A percentile compares a stretch with the other conserved stretches of the same genome.
phyloP scores from a whole-genome alignment of 495 filamentous ascomycete species.

The Aspergillus ellipticus region DNA sequence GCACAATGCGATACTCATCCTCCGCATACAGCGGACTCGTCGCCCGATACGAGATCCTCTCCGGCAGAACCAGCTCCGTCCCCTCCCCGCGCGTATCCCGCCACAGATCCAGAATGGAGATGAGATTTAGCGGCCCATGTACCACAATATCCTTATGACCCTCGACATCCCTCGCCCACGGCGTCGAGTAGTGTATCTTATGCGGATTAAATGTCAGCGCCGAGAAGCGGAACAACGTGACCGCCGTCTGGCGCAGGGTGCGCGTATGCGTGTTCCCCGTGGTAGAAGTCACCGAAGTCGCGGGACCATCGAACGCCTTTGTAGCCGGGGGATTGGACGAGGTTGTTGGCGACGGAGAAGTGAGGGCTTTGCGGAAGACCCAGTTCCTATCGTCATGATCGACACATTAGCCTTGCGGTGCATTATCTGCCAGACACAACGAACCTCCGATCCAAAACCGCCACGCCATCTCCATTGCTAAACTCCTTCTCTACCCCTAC shows the following conservation, averaged over 20 bases:
- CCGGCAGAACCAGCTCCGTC: slow-evolving; percentile 30
- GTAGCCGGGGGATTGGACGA: slow-evolving; percentile 12
- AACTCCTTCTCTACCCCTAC: slow-evolving; percentile 62
- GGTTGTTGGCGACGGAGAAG: slow-evolving; percentile 13
- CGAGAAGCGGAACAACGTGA: slow-evolving; percentile 65
- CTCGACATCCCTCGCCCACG: slow-evolving; percentile 57
- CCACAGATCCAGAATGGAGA: slow-evolving; percentile 63
- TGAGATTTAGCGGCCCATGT: slow-evolving; percentile 61
- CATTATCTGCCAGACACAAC: not conserved
- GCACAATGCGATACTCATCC: slow-evolving; percentile 45
- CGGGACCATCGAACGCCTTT: slow-evolving; percentile 18
- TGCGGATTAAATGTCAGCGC: slow-evolving; percentile 71
- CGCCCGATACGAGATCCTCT: slow-evolving; percentile 55
- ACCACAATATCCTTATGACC: slow-evolving; percentile 58
- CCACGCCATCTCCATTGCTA: slow-evolving; percentile 46
- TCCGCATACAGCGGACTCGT: slow-evolving; percentile 59
- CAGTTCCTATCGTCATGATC: slow-evolving; percentile 42
- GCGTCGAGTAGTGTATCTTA: slow-evolving; percentile 65
- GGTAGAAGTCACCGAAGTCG: slow-evolving; percentile 18
- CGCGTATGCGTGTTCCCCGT: slow-evolving; percentile 30
- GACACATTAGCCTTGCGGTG: not conserved
- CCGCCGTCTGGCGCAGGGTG: slow-evolving; percentile 51
- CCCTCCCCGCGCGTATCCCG: slow-evolving; percentile 36
- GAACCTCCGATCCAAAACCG: slow-evolving; percentile 52
- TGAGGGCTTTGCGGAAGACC: slow-evolving; percentile 54